Evolutionary conservation across 2,329 filamentous ascomycete species (phyloP).

Genomic region (Colletotrichum sp.): DNA sequence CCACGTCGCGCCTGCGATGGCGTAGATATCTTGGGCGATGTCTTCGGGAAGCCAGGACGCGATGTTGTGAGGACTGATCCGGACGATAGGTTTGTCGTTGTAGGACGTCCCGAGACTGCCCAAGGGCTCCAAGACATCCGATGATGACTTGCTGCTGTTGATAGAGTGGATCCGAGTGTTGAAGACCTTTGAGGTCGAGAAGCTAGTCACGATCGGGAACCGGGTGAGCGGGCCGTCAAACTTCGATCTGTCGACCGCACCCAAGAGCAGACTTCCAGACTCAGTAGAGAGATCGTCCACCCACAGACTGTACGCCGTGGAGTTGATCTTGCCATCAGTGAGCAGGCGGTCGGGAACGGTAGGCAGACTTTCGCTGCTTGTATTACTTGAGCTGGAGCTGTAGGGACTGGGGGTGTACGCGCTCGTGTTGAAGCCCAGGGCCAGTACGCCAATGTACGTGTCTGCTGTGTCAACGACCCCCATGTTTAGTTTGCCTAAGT

Average conservation of each 20-base stretch:
- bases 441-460: slow-evolving; percentile 61
- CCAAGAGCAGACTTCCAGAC: slow-evolving; percentile 10
- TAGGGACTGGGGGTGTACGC: slow-evolving; percentile 36
- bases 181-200: background rate
- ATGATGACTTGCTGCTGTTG: background rate
- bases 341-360: slow-evolving; percentile 71
- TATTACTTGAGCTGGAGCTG: slow-evolving; percentile 24
- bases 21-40: slow-evolving; percentile 30
- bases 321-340: slow-evolving; percentile 64
- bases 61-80: background rate
- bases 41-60: slow-evolving; percentile 24
- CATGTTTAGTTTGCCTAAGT: slow-evolving; percentile 57
- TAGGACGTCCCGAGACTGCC: background rate
- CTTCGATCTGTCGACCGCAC: slow-evolving; percentile 17
- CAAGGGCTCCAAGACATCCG: background rate
- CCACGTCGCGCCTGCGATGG: slow-evolving; percentile 29
- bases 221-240: slow-evolving; percentile 27
- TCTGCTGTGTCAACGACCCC: slow-evolving; percentile 55
- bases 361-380: slow-evolving; percentile 38
- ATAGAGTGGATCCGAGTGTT: background rate
- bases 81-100: background rate
- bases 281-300: slow-evolving; percentile 33
- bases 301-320: slow-evolving; percentile 73
- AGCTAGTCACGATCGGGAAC: background rate
- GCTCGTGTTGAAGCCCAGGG: slow-evolving; percentile 62